Base-by-base conservation (phyloP, 257 asterid genomes). In the Nicotiana attenuata region DNA sequence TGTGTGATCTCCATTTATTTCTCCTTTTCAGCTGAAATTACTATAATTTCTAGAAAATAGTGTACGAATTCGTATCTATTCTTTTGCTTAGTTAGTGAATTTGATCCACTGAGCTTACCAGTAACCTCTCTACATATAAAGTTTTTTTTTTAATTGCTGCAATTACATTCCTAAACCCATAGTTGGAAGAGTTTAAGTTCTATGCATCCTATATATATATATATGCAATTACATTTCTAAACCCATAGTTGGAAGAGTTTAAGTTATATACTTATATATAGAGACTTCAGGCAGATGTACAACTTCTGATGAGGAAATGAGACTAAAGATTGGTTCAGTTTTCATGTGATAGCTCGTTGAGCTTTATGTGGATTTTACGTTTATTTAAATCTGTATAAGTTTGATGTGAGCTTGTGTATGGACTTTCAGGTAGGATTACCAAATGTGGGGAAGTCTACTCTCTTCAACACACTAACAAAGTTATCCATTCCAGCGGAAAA, bases 391-490 rank as follows among this genome's bases (percentile, higher is more conserved):
- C 68, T 65, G 57, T 14, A 33, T 56, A 68, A 56, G 4, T 85
- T 41, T 73, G 79, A 47, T 14, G 24, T 3, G 79, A 24, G 24
- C 41, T 73, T 73, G 79, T 73, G 6, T 73, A 24, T 73, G n/a
- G 8, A 47, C 38, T 89, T 82, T 83, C 96, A 96, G 99, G 99
- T 96, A 76, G 99, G 98, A 84, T 86, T 96, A 91, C 99, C 99
- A 24, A 96, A 96, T 90, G 99, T 94, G 50, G 98, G 98, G 45
- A 96, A 96, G 82, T 94, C 98, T 16, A 94, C 99, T 55, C 94
- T 94, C n/a, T 96, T 96, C 87, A 96, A 96, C 90, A 96, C 99
- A 3, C 98, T 96, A 53, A 96, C 99, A 69, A 96, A 96, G 93
- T 77, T 96, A 83, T 89, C 98, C 63, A 96, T 96, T 78, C 98